Evolutionary conservation across 129 eudicot species (phyloP).

Genomic region (Centrapalus pauciflorus): DNA sequence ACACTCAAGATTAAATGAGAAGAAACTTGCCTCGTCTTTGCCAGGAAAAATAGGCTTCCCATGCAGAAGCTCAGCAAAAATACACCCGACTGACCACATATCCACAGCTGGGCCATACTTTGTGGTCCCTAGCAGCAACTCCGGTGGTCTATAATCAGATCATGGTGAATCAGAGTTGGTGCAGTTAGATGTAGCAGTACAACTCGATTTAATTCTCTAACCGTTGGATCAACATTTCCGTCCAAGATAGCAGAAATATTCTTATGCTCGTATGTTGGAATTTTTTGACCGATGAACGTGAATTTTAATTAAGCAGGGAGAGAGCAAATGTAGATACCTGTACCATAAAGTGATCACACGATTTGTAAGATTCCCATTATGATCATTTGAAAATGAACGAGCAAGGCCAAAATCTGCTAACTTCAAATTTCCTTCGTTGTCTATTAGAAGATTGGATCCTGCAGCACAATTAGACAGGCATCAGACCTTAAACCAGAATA

Average conservation of each 20-base stretch:
- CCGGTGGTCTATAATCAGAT: slow-evolving; percentile 85
- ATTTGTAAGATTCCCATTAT: slow-evolving; percentile 81
- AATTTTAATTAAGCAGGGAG: neutral
- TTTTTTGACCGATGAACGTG: neutral
- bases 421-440: slow-evolving; percentile 90
- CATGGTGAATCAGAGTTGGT: slow-evolving; percentile 16
- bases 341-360: slow-evolving; percentile 95
- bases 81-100: slow-evolving; percentile 98
- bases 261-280: neutral
- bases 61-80: slow-evolving; percentile 85
- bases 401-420: slow-evolving; percentile 97
- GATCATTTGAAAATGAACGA: slow-evolving; percentile 68
- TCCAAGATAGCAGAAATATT: neutral
- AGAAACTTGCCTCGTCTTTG: slow-evolving; percentile 60
- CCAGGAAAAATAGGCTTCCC: slow-evolving; percentile 91
- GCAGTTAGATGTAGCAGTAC: too few species aligned
- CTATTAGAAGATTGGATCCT: slow-evolving; percentile 92
- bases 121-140: slow-evolving; percentile 97
- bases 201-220: neutral
- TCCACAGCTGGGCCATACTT: slow-evolving; percentile 97
- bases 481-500: slow-evolving; percentile 3
- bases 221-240: neutral
- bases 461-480: slow-evolving; percentile 1
- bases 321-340: slow-evolving; percentile 41
- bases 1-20: neutral